Percentiles rank a stretch among this genome's conserved stretches.
These are phyloP conservation scores for Batkoa obscura DNA, from an alignment of 371 early-diverging fungal species.

Conservation along the genomic window DNA sequence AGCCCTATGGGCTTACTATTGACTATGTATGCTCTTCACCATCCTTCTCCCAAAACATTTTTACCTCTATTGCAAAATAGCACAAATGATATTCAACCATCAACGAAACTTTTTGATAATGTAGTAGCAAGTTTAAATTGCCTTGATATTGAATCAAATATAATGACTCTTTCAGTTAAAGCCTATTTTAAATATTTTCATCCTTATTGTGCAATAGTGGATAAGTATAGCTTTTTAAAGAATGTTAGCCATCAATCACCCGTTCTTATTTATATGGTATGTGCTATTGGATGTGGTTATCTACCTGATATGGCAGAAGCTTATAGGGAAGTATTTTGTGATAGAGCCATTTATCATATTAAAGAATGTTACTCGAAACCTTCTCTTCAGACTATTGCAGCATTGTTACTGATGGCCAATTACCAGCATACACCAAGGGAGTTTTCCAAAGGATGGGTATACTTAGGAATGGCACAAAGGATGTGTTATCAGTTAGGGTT, in stretches of 20 bases:
- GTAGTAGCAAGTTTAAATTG: background rate
- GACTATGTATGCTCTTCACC: slow-evolving; percentile 3
- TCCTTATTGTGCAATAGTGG: slow-evolving; percentile 1
- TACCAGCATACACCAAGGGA: background rate
- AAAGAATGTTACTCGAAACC: background rate
- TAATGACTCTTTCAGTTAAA: background rate
- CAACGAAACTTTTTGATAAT: background rate
- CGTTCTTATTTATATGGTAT: background rate
- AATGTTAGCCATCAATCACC: background rate
- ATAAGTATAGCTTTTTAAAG: background rate
- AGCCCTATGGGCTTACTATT: slow-evolving; percentile 1
- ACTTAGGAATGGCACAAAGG: background rate
- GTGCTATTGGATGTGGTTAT: slow-evolving; percentile 1
- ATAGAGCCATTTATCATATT: background rate
- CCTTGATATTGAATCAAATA: background rate
- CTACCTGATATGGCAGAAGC: background rate
- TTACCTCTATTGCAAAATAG: background rate
- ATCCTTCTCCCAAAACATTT: background rate
- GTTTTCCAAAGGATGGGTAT: background rate
- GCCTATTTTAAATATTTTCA: background rate
- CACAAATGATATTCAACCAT: background rate
- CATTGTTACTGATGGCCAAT: background rate
- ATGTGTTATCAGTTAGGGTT: background rate
- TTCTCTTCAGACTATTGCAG: background rate
- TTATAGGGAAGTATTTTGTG: background rate